Evolutionary conservation across 192 early-diverging fungal species (phyloP).

Genomic region (Linnemannia exigua): DNA sequence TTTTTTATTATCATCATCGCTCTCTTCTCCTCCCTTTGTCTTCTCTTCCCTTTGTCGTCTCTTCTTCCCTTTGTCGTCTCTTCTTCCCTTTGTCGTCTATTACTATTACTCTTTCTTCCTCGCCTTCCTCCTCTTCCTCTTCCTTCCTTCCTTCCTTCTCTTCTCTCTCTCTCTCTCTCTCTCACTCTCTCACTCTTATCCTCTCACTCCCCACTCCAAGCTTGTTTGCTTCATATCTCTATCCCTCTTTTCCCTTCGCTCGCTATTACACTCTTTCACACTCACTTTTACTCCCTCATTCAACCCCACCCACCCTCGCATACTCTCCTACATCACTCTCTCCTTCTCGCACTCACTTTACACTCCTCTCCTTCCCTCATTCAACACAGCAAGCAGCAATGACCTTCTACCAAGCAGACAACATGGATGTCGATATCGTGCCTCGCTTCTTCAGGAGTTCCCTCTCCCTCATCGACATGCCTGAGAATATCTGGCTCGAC

Average conservation of each 20-base stretch:
- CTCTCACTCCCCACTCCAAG: neutral
- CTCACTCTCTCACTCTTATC: neutral
- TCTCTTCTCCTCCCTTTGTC: neutral
- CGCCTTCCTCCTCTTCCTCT: neutral
- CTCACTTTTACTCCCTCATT: neutral
- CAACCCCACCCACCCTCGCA: too few relatives aligned
- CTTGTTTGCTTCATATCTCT: too few relatives aligned
- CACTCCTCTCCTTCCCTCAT: slow-evolving; percentile 2
- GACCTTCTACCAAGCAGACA: neutral
- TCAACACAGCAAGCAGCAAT: neutral
- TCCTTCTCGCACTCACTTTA: neutral
- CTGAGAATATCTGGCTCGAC: slow-evolving; percentile 56
- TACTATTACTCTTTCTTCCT: neutral
- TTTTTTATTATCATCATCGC: neutral
- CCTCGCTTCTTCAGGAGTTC: neutral
- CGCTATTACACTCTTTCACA: neutral
- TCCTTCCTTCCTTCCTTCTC: neutral
- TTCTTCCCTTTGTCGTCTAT: neutral
- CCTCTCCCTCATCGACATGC: slow-evolving; percentile 24
- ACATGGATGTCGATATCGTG: slow-evolving; percentile 27
- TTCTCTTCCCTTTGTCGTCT: neutral
- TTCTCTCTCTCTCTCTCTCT: slow-evolving; percentile 1
- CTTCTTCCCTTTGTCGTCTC: neutral
- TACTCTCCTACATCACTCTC: too few relatives aligned
- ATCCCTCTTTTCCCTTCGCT: neutral